Conservation (phyloP, 2,329 filamentous ascomycete genomes). For the Dothidotthia symphoricarpi region DNA sequence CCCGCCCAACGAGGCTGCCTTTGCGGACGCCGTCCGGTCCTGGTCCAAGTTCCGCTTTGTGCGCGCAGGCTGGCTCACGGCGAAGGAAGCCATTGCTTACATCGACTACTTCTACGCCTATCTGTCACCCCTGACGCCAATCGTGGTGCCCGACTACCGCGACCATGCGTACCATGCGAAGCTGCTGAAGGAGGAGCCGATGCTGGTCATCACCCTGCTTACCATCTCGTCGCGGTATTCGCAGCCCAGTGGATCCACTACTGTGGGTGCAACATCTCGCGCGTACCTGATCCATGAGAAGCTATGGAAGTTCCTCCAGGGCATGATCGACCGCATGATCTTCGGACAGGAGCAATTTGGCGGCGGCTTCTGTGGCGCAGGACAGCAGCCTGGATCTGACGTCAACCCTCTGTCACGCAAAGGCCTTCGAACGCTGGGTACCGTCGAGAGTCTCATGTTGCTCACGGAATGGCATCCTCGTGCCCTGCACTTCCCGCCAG, state of each 20-base stretch:
- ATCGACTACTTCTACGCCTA: slow-evolving; percentile 95
- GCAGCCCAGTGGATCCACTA: slow-evolving; percentile 69
- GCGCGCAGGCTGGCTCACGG: slow-evolving; percentile 94
- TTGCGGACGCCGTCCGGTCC: slow-evolving; percentile 70
- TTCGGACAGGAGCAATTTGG: slow-evolving; percentile 97
- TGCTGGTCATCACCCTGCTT: slow-evolving; percentile 85
- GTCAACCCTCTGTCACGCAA: slow-evolving; percentile 58
- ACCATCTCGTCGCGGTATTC: slow-evolving; percentile 89
- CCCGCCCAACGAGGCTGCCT: slow-evolving; percentile 38
- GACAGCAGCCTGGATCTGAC: slow-evolving; percentile 64
- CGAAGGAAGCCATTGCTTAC: slow-evolving; percentile 88
- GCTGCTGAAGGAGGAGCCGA: slow-evolving; percentile 85
- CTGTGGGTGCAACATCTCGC: slow-evolving; percentile 67
- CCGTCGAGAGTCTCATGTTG: slow-evolving; percentile 90
- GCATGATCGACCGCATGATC: slow-evolving; percentile 92
- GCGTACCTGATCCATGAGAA: slow-evolving; percentile 92
- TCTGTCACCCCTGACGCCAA: slow-evolving; percentile 87
- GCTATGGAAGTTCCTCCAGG: slow-evolving; percentile 88
- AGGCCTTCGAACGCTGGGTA: slow-evolving; percentile 84
- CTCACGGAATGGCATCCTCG: slow-evolving; percentile 97
- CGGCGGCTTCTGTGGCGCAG: slow-evolving; percentile 77
- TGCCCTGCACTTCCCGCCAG: slow-evolving; percentile 84
- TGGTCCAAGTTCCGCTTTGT: slow-evolving; percentile 94
- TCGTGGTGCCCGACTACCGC: slow-evolving; percentile 86
- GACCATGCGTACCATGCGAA: slow-evolving; percentile 76